These are phyloP conservation scores for Diaporthe sp. DNA, from an alignment of 2,329 filamentous ascomycete genomes.

Conservation along the genomic window DNA sequence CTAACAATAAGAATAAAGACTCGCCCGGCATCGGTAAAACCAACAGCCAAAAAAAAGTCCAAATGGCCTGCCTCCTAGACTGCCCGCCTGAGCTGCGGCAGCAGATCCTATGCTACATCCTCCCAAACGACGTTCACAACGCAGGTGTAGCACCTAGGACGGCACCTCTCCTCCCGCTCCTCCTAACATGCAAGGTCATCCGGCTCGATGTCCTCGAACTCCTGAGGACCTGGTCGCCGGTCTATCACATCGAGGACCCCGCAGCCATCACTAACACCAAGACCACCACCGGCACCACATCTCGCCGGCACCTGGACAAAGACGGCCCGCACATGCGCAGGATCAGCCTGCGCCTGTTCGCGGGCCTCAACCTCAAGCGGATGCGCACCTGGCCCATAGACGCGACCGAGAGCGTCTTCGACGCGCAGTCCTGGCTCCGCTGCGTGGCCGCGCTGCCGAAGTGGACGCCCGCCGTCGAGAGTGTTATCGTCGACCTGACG, in stretches of 20 bases:
- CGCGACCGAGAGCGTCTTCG: background rate
- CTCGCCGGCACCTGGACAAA: background rate
- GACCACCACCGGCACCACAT: too few relatives aligned
- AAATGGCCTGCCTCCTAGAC: background rate
- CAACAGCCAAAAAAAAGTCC: background rate
- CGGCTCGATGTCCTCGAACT: background rate
- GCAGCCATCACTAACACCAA: background rate
- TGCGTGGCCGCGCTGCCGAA: background rate
- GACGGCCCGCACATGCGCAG: background rate
- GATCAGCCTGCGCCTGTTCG: conserved; percentile 23
- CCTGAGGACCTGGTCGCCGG: background rate
- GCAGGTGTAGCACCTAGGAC: background rate
- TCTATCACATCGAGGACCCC: conserved; percentile 14
- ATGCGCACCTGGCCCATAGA: background rate
- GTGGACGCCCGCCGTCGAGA: background rate
- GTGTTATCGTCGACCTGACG: conserved; percentile 11
- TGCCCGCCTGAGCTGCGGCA: conserved; percentile 26
- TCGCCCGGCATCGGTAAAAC: background rate
- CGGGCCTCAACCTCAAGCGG: background rate
- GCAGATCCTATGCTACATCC: background rate
- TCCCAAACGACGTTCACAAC: conserved; percentile 12
- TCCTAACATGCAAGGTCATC: conserved; percentile 23
- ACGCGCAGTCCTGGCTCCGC: background rate
- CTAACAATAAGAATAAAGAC: background rate
- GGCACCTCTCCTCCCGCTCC: background rate